A percentile compares a stretch with the other conserved stretches of the same genome.
Evolutionary conservation across 2,329 filamentous ascomycete genomes (phyloP).

Genomic region (Fusarium decemcellulare): DNA sequence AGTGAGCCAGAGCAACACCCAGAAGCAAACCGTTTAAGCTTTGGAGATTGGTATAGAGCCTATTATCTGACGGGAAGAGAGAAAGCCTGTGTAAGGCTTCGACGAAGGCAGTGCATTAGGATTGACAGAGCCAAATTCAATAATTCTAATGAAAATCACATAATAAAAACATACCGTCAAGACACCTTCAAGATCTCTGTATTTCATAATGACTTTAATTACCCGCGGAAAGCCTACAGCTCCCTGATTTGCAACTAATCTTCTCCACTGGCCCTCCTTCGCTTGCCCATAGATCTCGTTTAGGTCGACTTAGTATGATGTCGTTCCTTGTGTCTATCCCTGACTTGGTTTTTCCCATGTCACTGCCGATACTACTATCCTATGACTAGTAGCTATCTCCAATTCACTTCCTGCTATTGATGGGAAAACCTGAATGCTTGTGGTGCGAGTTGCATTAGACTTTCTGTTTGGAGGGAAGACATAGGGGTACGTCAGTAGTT

Average conservation of each 20-base stretch:
- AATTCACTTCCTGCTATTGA: slow-evolving; percentile 50
- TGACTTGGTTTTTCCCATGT: slow-evolving; percentile 27
- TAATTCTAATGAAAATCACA: too few species aligned
- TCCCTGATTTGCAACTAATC: not conserved
- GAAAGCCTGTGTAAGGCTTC: too few species aligned
- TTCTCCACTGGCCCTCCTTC: not conserved
- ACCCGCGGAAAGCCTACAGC: too few species aligned
- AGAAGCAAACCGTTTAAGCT: slow-evolving; percentile 1
- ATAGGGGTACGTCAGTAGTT: too few species aligned
- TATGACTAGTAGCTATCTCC: slow-evolving; percentile 61
- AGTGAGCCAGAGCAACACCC: not conserved
- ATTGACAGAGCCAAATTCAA: too few species aligned
- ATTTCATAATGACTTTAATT: too few species aligned
- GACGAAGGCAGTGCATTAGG: too few species aligned
- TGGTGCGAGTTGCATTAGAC: slow-evolving; percentile 45
- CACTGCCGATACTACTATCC: slow-evolving; percentile 42
- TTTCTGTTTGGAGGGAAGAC: slow-evolving; percentile 29
- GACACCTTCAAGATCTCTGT: too few species aligned
- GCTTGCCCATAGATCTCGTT: slow-evolving; percentile 14
- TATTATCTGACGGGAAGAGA: not conserved
- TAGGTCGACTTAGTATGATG: slow-evolving; percentile 24
- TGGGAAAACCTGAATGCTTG: slow-evolving; percentile 20
- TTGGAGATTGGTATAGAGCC: not conserved
- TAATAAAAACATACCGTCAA: too few species aligned
- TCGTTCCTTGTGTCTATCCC: slow-evolving; percentile 36